Base-by-base conservation (phyloP, 2,329 filamentous ascomycete species). In the Scorias spongiosa region DNA sequence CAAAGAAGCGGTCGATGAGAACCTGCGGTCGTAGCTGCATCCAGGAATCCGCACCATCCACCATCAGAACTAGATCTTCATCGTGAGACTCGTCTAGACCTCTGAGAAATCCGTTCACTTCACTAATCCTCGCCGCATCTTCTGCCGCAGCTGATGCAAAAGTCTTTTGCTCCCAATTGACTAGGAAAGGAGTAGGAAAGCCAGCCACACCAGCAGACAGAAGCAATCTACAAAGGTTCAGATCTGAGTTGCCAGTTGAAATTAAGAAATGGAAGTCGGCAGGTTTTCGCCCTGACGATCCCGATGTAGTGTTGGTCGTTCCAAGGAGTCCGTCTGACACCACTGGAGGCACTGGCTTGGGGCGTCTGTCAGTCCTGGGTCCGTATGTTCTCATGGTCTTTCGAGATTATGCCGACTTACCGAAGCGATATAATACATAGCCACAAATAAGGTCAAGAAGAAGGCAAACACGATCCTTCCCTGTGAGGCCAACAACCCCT, bases 11-110 rank as follows among this genome's bases (percentile, higher is more conserved):
- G 48, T 72, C 63, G 14, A 83, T 68, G 46, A 83, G 61, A 14
- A 80, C 66, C 40, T 80, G 71, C 2, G 75, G 71, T 0, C 77
- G 76, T 1, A 83, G 65, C 56, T 84, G 80, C 47, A 81, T 74
- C 63, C 76, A 76, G 1, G 75, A 66, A 45, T 82, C 76, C 54
- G 74, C 70, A 2, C 74, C 76, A 56, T 83, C 78, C 6, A 78
- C 68, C 43, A 82, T 67, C 43, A 83, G 59, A 9, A 81, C 70
- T 11, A 84, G 60, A 55, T 84, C 80, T 2, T 57, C 54, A 29
- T 59, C 53, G 26, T 46, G 44, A 41, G 41, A 37, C 2, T 29
- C 36, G 30, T 46, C 44, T 10, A 46, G 42, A 11, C 29, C 37
- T 8, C 18, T 38, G 9, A 60, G 48, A 29, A 55, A 57, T 1